Evolutionary conservation across 2,329 filamentous ascomycete genomes (phyloP).

Genomic region (Curvularia verruculosa): DNA sequence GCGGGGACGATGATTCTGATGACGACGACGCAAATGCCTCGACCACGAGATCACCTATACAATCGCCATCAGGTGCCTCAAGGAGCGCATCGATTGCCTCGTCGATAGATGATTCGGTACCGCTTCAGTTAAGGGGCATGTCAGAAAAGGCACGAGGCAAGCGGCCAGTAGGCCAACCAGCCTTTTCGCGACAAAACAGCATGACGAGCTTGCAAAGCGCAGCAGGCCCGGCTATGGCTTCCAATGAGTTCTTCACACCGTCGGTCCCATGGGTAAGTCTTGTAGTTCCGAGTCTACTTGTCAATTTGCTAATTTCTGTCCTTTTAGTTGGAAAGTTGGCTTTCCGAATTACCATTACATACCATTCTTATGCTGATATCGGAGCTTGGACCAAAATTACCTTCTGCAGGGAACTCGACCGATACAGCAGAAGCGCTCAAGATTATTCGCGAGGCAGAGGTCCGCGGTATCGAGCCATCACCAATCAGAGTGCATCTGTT

Average conservation of each 20-base stretch:
- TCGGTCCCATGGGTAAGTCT: conserved; percentile 71
- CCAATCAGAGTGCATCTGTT: conserved; percentile 83
- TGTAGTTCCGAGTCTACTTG: neutral
- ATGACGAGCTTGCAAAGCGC: conserved; percentile 77
- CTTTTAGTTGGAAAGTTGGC: conserved; percentile 85
- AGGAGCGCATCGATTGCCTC: conserved; percentile 70
- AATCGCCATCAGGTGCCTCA: conserved; percentile 50
- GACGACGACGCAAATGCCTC: conserved; percentile 66
- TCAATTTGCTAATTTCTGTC: conserved; percentile 27
- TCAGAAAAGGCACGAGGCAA: conserved; percentile 97
- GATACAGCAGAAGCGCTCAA: conserved; percentile 51
- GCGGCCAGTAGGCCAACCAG: conserved; percentile 81
- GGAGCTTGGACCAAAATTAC: conserved; percentile 59
- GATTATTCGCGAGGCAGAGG: conserved; percentile 64
- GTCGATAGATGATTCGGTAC: conserved; percentile 77
- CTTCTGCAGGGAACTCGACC: conserved; percentile 51
- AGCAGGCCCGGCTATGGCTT: conserved; percentile 63
- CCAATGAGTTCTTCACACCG: conserved; percentile 73
- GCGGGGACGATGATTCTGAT: conserved; percentile 76
- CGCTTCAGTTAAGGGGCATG: conserved; percentile 85
- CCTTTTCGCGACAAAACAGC: conserved; percentile 89
- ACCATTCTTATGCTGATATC: conserved; percentile 81
- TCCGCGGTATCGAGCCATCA: conserved; percentile 76
- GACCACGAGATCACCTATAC: conserved; percentile 36
- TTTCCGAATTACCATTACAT: conserved; percentile 88